A percentile compares a stretch with the other conserved stretches of the same genome.
Conservation (phyloP, 495 filamentous ascomycete species). For the Chaetomium fimeti region DNA sequence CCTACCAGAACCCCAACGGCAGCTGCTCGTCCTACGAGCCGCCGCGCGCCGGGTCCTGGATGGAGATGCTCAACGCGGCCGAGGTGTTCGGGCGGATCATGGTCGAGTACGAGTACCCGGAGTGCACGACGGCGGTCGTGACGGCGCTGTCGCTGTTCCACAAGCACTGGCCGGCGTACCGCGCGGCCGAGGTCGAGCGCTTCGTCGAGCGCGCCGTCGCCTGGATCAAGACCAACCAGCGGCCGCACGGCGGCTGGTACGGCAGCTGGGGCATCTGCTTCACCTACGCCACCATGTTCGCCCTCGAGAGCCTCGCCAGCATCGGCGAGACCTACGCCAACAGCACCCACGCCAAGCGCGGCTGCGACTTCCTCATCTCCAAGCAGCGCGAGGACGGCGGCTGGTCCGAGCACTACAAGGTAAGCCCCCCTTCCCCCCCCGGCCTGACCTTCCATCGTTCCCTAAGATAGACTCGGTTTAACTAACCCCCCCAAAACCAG, state of each 20-base stretch:
- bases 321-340: conserved; percentile 79
- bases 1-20: conserved; percentile 86
- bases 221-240: conserved; percentile 79
- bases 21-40: conserved; percentile 91
- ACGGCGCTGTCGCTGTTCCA: conserved; percentile 81
- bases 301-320: conserved; percentile 77
- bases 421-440: conserved; percentile 42
- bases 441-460: background rate
- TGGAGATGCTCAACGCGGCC: conserved; percentile 89
- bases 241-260: conserved; percentile 88
- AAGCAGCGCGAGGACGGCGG: conserved; percentile 86
- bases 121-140: conserved; percentile 95
- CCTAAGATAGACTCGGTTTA: background rate
- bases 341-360: conserved; percentile 65
- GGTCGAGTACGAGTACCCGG: conserved; percentile 96
- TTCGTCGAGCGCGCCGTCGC: conserved; percentile 68
- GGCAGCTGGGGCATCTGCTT: conserved; percentile 98
- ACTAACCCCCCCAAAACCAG: conserved; percentile 30
- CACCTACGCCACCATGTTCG: conserved; percentile 95
- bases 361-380: conserved; percentile 79
- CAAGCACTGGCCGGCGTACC: conserved; percentile 76
- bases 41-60: conserved; percentile 67
- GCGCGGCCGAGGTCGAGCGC: conserved; percentile 66
- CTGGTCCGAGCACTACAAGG: conserved; percentile 93
- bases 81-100: conserved; percentile 97